A percentile compares a stretch with the other conserved stretches of the same genome.
These are phyloP conservation scores for Fulvia fulva DNA, from an alignment of 2,329 filamentous ascomycete genomes.

Conservation along the genomic window DNA sequence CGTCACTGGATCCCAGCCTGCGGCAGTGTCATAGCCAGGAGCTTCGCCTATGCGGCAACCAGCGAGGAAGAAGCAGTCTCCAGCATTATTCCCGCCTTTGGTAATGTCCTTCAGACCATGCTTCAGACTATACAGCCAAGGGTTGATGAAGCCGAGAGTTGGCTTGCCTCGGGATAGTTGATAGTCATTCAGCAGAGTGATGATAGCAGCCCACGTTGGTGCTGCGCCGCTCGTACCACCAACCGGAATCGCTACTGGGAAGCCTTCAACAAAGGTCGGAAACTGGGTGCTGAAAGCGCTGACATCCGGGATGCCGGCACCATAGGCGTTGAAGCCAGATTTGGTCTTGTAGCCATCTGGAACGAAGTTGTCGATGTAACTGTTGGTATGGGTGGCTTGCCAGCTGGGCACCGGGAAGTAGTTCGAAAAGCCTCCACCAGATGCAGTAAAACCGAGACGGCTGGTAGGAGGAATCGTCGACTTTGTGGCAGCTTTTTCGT, in stretches of 20 bases:
- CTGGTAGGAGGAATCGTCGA: slow-evolving; percentile 14
- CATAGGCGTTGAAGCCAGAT: slow-evolving; percentile 40
- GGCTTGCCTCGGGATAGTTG: slow-evolving; percentile 48
- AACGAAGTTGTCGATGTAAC: slow-evolving; percentile 39
- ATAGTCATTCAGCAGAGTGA: slow-evolving; percentile 61
- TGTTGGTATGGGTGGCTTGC: slow-evolving; percentile 37
- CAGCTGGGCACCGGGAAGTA: slow-evolving; percentile 41
- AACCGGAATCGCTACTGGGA: slow-evolving; percentile 26
- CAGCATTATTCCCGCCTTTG: slow-evolving; percentile 31
- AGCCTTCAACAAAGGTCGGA: slow-evolving; percentile 38
- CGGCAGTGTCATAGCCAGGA: slow-evolving; percentile 14
- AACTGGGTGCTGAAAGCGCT: slow-evolving; percentile 43
- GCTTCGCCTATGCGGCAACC: slow-evolving; percentile 14
- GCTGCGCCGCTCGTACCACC: slow-evolving; percentile 50
- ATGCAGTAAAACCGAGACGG: slow-evolving; percentile 14
- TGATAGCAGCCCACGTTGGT: slow-evolving; percentile 55
- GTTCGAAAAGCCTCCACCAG: slow-evolving; percentile 43
- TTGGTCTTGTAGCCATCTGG: slow-evolving; percentile 36
- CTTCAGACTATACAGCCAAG: slow-evolving; percentile 53
- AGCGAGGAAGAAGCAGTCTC: slow-evolving; percentile 12
- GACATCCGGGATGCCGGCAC: slow-evolving; percentile 44
- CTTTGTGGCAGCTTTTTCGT: slow-evolving; percentile 24
- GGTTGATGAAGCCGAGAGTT: slow-evolving; percentile 49
- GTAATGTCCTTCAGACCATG: slow-evolving; percentile 49
- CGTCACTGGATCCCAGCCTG: slow-evolving; percentile 22